Evolutionary conservation across 2,329 filamentous ascomycete species (phyloP), one percentile per base, ranked within the genome.

Genomic region (Apiospora malaysiana): DNA sequence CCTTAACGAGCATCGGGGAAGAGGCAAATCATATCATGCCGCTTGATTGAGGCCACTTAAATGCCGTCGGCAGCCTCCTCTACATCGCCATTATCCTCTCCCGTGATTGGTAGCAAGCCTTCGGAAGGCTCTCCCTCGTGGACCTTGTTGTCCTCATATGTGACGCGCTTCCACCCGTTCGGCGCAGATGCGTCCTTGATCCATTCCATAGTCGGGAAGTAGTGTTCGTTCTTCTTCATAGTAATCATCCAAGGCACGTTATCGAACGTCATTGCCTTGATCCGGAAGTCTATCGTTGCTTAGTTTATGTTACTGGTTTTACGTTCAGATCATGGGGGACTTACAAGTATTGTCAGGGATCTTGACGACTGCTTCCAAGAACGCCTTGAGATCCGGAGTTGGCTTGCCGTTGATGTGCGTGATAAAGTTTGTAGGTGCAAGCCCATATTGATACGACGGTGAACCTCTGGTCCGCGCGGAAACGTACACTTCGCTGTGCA

Each of bases 211-310:
- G 90, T 92, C 0, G 91, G 90, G 82, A 92, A 93, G 81, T 99
- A 99, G 82, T 99, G 96, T 80, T 99, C 95, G 77, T 98, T 98
- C 89, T 98, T 98, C 90, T 99, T 99, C 93, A 99, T 97, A 10
- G 96, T 99, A 49, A 97, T 94, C n/a, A 99, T 94, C 94, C 96
- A 99, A 4, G 95, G 95, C 12, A 99, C 94, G 78, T 97, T 97
- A 81, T 99, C 96, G 78, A 99, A 99, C 0, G 96, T 98, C 81
- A 98, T 94, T n/a, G 96, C 94, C 81, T 95, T 95, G 69, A 99
- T 87, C 23, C 96, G 91, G 90, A 99, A 99, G 83, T 99, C 90
- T 92, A 71, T 42, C 68, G n/a, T 14, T 14, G 32, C 21, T 63
- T 23, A 63, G 71, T 67, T 51, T 65, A 18, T 5, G 4, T 25